Percentiles rank a stretch among this genome's conserved stretches.
Evolutionary conservation across 2,329 filamentous ascomycete species (phyloP).

Genomic region (Diaporthe sp.): DNA sequence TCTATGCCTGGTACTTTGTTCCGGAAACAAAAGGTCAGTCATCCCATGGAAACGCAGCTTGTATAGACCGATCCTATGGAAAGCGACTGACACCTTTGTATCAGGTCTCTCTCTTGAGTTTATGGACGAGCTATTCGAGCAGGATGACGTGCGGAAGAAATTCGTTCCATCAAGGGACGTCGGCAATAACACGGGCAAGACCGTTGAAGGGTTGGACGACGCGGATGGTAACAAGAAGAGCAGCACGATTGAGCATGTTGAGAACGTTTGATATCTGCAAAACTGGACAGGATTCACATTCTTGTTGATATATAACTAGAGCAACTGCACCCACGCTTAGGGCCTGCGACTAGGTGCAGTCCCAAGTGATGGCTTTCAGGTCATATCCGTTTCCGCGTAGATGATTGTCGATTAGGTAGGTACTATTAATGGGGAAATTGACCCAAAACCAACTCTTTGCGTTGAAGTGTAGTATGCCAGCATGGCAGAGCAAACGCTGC

Average conservation of each 20-base stretch:
- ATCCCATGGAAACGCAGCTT: neutral
- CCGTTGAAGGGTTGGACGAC: neutral
- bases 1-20: conserved; percentile 40
- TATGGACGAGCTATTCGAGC: neutral
- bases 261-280: neutral
- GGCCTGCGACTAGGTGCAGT: too few relatives aligned
- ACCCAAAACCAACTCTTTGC: too few relatives aligned
- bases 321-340: too few relatives aligned
- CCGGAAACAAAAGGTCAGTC: conserved; percentile 45
- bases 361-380: too few relatives aligned
- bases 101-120: neutral
- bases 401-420: too few relatives aligned
- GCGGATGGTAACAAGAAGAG: neutral
- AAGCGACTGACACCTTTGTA: neutral
- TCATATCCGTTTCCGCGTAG: too few relatives aligned
- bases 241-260: neutral
- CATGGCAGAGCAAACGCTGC: too few relatives aligned
- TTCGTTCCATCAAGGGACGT: neutral
- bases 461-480: too few relatives aligned
- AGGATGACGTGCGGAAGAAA: neutral
- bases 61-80: neutral
- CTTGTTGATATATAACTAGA: too few relatives aligned
- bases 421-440: too few relatives aligned
- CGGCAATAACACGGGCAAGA: neutral
- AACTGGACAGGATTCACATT: too few relatives aligned